Evolutionary conservation across 108 stramenopile species (phyloP).

Genomic region (Parmales sp.): DNA sequence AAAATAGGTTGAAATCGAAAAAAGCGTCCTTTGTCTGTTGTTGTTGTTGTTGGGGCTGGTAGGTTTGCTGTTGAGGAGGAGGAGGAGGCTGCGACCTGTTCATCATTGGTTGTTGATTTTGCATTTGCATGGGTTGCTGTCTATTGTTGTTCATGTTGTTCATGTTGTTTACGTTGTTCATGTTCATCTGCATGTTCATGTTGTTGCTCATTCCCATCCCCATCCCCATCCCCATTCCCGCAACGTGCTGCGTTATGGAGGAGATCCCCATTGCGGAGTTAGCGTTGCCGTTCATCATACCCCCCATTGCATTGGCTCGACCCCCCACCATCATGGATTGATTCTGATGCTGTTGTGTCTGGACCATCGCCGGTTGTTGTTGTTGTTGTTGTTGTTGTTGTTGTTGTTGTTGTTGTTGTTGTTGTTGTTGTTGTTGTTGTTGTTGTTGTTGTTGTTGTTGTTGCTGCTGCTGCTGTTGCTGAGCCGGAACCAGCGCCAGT

Average conservation of each 20-base stretch:
- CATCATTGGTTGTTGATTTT: neutral
- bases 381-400: neutral
- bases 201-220: constrained; percentile 16
- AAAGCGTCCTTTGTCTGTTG: neutral
- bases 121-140: neutral
- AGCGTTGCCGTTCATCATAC: constrained; percentile 21
- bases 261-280: constrained; percentile 24
- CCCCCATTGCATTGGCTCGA: neutral
- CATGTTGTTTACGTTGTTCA: constrained; percentile 13
- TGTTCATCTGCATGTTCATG: constrained; percentile 21
- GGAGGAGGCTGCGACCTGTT: too few relatives aligned
- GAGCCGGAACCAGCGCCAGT: too few relatives aligned
- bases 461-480: neutral
- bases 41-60: neutral
- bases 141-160: constrained; percentile 3
- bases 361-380: neutral
- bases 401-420: neutral
- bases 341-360: neutral
- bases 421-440: neutral
- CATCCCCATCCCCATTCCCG: constrained; percentile 15
- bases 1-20: neutral
- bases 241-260: constrained; percentile 14
- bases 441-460: neutral
- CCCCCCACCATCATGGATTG: constrained; percentile 1
- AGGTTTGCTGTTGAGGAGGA: too few relatives aligned